Evolutionary conservation across 2,329 filamentous ascomycete genomes (phyloP).

Genomic region (Colletotrichum camelliae): DNA sequence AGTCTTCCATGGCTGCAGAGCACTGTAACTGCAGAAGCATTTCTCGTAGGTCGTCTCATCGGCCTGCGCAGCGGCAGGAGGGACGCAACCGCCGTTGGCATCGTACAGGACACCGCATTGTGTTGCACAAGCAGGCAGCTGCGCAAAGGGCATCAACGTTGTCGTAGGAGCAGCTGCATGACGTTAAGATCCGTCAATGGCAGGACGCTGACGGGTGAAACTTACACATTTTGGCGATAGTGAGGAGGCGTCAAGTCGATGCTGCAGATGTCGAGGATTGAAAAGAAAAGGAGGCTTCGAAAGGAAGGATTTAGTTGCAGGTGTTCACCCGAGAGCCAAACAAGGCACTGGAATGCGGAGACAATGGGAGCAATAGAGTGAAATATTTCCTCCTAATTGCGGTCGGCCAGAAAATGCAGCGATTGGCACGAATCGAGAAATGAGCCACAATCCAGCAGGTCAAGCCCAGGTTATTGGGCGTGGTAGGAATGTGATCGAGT

Average conservation of each 20-base stretch:
- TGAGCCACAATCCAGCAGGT: constrained; percentile 13
- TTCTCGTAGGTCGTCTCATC: constrained; percentile 61
- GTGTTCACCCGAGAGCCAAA: not conserved
- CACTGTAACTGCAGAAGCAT: constrained; percentile 75
- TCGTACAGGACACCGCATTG: constrained; percentile 67
- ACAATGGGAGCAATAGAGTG: not conserved
- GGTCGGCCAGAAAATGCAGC: not conserved
- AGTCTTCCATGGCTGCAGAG: constrained; percentile 49
- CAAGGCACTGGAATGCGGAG: constrained; percentile 15
- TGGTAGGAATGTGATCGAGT: not conserved
- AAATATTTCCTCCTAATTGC: constrained; percentile 7
- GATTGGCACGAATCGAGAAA: not conserved
- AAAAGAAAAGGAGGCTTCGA: not conserved
- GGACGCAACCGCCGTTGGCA: constrained; percentile 75
- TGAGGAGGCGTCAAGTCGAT: not conserved
- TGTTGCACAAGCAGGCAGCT: constrained; percentile 67
- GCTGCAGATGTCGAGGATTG: not conserved
- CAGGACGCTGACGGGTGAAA: not conserved
- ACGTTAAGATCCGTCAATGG: not conserved
- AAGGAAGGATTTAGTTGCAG: not conserved
- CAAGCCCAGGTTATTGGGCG: not conserved
- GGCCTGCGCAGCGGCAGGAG: constrained; percentile 55
- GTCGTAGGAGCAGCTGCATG: constrained; percentile 34
- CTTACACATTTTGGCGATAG: constrained; percentile 19
- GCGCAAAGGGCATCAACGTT: constrained; percentile 61